These are phyloP conservation scores for Glebionis coronaria DNA, from an alignment of 129 eudicot species.

Conservation along the genomic window DNA sequence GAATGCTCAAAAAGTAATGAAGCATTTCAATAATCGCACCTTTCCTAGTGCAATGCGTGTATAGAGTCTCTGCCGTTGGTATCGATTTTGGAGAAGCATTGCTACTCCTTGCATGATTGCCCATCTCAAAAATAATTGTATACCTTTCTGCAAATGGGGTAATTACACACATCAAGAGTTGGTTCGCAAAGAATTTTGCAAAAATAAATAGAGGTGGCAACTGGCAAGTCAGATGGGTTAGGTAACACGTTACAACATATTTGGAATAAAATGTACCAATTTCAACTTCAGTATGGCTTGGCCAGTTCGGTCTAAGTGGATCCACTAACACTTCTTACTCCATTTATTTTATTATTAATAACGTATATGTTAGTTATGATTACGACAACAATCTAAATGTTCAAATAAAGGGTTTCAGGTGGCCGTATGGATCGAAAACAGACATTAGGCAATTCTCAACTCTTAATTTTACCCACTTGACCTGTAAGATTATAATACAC, in stretches of 20 bases:
- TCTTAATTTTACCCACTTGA: not conserved
- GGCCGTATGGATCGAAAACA: not conserved
- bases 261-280: not conserved
- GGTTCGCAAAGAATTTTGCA: not conserved
- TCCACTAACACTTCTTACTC: not conserved
- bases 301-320: not conserved
- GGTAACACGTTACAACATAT: not conserved
- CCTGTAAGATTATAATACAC: not conserved
- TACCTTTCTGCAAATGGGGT: slow-evolving; percentile 67
- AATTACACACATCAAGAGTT: slow-evolving; percentile 20
- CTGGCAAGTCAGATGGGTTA: not conserved
- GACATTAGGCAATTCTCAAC: not conserved
- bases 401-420: not conserved
- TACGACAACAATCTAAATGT: not conserved
- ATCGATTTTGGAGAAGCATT: slow-evolving; percentile 93
- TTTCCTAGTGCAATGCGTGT: slow-evolving; percentile 97
- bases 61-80: slow-evolving; percentile 91
- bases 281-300: not conserved
- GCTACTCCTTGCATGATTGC: slow-evolving; percentile 98
- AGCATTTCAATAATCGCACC: slow-evolving; percentile 36
- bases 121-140: slow-evolving; percentile 77
- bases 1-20: slow-evolving; percentile 12
- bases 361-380: not conserved
- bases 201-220: not conserved
- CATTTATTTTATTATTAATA: not conserved